Base-by-base conservation (phyloP, 805 yeast species). In the Scheffersomyces ergatensis region DNA sequence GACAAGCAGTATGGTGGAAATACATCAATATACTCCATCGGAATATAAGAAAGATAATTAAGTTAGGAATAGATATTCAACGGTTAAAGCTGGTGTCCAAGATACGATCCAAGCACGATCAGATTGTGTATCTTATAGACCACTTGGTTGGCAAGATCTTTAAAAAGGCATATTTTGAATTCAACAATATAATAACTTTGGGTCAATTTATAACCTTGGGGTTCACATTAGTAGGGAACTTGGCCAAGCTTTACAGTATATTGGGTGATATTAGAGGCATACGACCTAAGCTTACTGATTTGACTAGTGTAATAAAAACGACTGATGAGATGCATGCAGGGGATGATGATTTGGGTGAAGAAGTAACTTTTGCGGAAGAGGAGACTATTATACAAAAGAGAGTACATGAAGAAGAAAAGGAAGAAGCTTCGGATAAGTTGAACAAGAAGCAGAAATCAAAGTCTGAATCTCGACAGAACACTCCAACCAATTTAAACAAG, bases 171-270 rank as follows among this genome's bases (percentile, higher is more conserved):
- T 83, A 77, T 57, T 73, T 76, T 43, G 74, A 77, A 11, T 84
- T 86, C 52, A 82, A 83, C 57, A 76, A 82, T 1, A 73, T 89
- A 1, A 69, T 89, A 6, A 81, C 84, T 1, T 70, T 60, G 43
- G 95, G 90, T 0, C 95, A 89, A 54, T 89, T 85, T 53, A 71
- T 87, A 5, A 75, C 82, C 1, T 57, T 89, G 11, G 96, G 95
- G 2, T 72, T 89, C 46, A 77, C 85, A 0, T 58, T 88, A 30
- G 53, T 87, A 3, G 95, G 85, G 0, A 38, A 66, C 15, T 49
- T 79, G 29, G 73, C 85, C 2, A 69, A 73, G 38, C 50, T 85
- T 8, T 58, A 68, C 41, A 27, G 42, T 15, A 36, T 47, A 21
- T 51, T 52, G 43, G 43, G 25, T 18, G 48, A 40, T 19, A 43